These are phyloP conservation scores for Phytopythium montanum DNA, from an alignment of 352 stramenopile genomes.

Conservation along the genomic window DNA sequence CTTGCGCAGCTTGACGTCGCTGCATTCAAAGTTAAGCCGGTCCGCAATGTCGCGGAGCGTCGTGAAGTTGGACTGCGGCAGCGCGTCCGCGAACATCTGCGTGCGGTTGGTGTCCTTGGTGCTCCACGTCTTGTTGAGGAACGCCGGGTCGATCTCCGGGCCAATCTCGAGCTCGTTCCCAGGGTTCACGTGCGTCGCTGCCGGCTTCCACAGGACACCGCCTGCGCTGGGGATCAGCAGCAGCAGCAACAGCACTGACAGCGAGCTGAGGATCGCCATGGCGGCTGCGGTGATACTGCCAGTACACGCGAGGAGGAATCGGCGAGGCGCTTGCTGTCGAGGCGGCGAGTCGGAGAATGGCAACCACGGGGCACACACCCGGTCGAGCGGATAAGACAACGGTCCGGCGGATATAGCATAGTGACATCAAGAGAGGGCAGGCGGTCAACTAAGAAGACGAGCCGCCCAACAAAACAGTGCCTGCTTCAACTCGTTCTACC, in stretches of 20 bases:
- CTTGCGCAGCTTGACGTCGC: conserved; percentile 7
- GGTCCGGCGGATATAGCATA: too few species aligned
- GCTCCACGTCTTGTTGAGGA: conserved; percentile 1
- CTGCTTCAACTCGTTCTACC: neutral
- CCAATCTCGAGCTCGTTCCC: neutral
- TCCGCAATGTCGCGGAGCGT: conserved; percentile 3
- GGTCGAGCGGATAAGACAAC: too few species aligned
- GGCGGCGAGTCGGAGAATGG: neutral
- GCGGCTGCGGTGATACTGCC: too few species aligned
- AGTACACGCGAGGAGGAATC: neutral
- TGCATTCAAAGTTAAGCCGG: conserved; percentile 5
- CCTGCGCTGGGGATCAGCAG: neutral
- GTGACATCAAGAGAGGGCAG: neutral
- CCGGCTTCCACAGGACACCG: neutral
- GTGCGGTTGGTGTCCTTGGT: neutral
- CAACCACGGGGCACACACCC: neutral
- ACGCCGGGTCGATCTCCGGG: conserved; percentile 4
- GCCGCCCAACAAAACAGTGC: neutral
- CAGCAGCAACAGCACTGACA: neutral
- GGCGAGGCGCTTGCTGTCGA: neutral
- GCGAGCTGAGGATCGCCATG: neutral
- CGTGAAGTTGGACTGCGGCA: conserved; percentile 2
- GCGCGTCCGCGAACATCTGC: neutral
- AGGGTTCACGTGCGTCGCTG: neutral
- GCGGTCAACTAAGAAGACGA: neutral